Evolutionary conservation across 768 basidiomycete genomes (phyloP).

Genomic region (Suillus placidus): DNA sequence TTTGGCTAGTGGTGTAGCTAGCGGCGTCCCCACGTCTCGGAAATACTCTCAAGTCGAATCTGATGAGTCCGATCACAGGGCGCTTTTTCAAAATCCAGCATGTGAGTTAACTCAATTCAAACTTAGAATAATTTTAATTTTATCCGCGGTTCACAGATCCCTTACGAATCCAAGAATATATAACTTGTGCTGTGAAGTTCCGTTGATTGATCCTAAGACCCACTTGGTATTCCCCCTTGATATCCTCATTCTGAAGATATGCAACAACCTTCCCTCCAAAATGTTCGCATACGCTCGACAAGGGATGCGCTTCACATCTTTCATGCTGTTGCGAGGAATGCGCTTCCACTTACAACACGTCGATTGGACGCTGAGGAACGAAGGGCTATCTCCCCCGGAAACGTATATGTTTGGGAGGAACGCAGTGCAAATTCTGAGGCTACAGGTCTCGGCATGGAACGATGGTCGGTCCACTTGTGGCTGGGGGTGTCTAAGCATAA

Average conservation of each 20-base stretch:
- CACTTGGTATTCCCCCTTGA: conserved; percentile 25
- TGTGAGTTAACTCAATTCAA: conserved; percentile 55
- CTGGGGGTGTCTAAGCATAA: background rate
- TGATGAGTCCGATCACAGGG: conserved; percentile 26
- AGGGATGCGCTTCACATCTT: conserved; percentile 83
- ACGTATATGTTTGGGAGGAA: conserved; percentile 90
- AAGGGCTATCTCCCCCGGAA: conserved; percentile 69
- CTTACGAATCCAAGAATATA: conserved; percentile 37
- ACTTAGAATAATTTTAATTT: conserved; percentile 52
- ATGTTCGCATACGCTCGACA: conserved; percentile 77
- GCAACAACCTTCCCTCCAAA: conserved; percentile 77
- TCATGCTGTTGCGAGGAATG: conserved; percentile 68
- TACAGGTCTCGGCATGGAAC: conserved; percentile 84
- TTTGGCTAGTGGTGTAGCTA: conserved; percentile 3
- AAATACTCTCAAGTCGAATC: conserved; percentile 18
- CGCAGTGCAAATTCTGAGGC: conserved; percentile 81
- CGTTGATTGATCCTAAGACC: conserved; percentile 31
- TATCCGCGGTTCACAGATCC: conserved; percentile 23
- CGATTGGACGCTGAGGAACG: conserved; percentile 84
- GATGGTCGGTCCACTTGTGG: conserved; percentile 53
- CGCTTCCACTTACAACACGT: conserved; percentile 75
- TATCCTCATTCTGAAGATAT: conserved; percentile 39
- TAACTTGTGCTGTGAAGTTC: conserved; percentile 34
- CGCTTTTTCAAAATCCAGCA: conserved; percentile 18
- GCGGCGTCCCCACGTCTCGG: conserved; percentile 23